Base-by-base conservation (phyloP, 179 eudicot genomes). In the Beta corolliflora region DNA sequence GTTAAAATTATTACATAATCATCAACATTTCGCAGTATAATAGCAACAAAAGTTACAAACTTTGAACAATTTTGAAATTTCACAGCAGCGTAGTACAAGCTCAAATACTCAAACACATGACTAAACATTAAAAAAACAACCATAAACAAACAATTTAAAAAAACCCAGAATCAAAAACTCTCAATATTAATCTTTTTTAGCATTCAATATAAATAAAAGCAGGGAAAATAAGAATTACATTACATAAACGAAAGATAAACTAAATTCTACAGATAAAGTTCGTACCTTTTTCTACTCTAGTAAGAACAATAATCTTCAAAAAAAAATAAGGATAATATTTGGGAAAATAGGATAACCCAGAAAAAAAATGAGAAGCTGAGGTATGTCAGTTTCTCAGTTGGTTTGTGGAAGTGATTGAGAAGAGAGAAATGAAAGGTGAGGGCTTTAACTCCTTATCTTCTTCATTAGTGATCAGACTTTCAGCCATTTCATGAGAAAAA, bases 341-440 rank as follows among this genome's bases (percentile, higher is more conserved):
- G 71, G 65, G 23, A 13, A 70, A 75, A 75, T 23, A 16, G 80
- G 83, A 80, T 77, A 84, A 80, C 70, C 60, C 52, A 25, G 29
- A 55, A 73, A 68, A 23, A 46, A 67, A 29, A 54, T 71, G 61
- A 31, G 21, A 23, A 81, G 71, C 44, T 68, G 7, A 65, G 16
- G 11, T 36, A 31, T 54, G 50, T 80, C 79, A 78, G 52, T 77
- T 36, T 58, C 50, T 75, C 61, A 54, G 0, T 0, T 36, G 0
- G 69, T 23, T 25, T 73, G 75, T 66, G 76, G 85, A 77, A 82
- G 76, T 61, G 79, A 54, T 53, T 74, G 78, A 81, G 76, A 83
- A 78, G 87, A 88, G 85, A 86, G 88, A 90, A 90, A 92, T 78
- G 90, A 85, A 89, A 89, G 92, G 92, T 83, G 86, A 9, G 87